Base-by-base conservation (phyloP, 1,284 basidiomycete genomes). In the Puccinia brachypodii region DNA sequence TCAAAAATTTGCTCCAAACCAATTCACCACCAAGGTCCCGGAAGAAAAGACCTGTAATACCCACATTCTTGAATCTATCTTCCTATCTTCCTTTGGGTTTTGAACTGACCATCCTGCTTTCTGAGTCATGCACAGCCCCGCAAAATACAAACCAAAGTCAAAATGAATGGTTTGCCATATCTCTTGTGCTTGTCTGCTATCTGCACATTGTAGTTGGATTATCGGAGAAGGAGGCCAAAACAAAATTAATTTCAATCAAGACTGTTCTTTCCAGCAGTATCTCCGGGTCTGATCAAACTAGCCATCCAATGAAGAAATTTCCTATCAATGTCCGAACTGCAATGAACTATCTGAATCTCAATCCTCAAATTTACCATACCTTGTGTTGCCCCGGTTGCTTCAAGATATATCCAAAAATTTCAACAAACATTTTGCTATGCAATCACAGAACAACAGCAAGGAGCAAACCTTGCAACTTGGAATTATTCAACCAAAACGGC, bases 221-320 rank as follows among this genome's bases (percentile, higher is more conserved):
- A 36, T 62, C 14, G 33, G 28, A 62, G 28, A 62, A 62, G 58
- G 25, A 62, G 33, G 58, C 58, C 58, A 62, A 62, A 62, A 62
- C 33, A 62, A 28, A 16, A 28, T 16, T 62, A 28, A 58, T 62
- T 36, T 31, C 7, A 6, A 31, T 62, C 58, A 62, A 62, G 25
- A 31, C 58, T 31, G 28, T 62, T 28, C 58, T 62, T 62, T 19
- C 47, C 3, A 62, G 58, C 58, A 28, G 58, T 62, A 31, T 62
- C 33, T 28, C 33, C 28, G 58, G 33, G 31, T 31, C 11, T 50
- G 22, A 50, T 22, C 47, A 50, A 50, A 22, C 11, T 11, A 11
- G 22, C 11, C 11, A 11, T 50, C 22, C 22, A 22, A 11, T 22
- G 22, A 50, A 50, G 22, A 11, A 22, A 11, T 50, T 50, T 22